Conservation (phyloP, 2,329 filamentous ascomycete species). For the Colletotrichum sojae region DNA sequence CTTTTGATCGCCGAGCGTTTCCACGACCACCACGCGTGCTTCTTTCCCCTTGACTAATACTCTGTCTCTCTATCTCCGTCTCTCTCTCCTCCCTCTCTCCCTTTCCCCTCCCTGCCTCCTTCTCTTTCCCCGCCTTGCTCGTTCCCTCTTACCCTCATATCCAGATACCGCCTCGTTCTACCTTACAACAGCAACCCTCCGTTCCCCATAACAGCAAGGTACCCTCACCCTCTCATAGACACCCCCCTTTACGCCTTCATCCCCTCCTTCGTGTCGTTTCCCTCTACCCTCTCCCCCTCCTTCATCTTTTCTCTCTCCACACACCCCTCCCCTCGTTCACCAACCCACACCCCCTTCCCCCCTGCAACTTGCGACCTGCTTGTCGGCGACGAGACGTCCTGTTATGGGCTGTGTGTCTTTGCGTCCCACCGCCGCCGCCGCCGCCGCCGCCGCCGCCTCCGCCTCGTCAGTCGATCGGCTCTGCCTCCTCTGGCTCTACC, state of each 20-base stretch:
- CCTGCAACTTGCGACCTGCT: constrained; percentile 20
- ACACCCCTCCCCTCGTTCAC: neutral
- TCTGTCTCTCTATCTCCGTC: too few relatives aligned
- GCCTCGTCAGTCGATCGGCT: constrained; percentile 21
- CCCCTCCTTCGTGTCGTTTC: neutral
- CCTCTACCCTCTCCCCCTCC: neutral
- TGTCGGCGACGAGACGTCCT: constrained; percentile 30
- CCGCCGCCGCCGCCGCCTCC: constrained; percentile 20
- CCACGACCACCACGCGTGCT: too few relatives aligned
- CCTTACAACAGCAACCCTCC: too few relatives aligned
- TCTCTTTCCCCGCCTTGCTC: too few relatives aligned
- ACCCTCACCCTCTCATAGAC: neutral
- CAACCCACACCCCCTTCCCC: neutral
- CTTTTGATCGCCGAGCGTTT: too few relatives aligned
- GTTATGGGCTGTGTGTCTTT: constrained; percentile 36
- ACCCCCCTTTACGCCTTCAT: neutral
- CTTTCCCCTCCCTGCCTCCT: too few relatives aligned
- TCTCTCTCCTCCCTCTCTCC: too few relatives aligned
- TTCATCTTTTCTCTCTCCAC: neutral
- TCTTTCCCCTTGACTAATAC: too few relatives aligned
- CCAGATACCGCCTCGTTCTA: too few relatives aligned
- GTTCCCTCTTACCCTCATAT: too few relatives aligned
- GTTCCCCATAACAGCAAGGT: too few relatives aligned
- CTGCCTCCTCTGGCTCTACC: constrained; percentile 26
- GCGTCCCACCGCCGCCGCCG: constrained; percentile 33